A percentile compares a stretch with the other conserved stretches of the same genome.
Conservation (phyloP, 2,329 filamentous ascomycete genomes). For the Fusarium robinianum region DNA sequence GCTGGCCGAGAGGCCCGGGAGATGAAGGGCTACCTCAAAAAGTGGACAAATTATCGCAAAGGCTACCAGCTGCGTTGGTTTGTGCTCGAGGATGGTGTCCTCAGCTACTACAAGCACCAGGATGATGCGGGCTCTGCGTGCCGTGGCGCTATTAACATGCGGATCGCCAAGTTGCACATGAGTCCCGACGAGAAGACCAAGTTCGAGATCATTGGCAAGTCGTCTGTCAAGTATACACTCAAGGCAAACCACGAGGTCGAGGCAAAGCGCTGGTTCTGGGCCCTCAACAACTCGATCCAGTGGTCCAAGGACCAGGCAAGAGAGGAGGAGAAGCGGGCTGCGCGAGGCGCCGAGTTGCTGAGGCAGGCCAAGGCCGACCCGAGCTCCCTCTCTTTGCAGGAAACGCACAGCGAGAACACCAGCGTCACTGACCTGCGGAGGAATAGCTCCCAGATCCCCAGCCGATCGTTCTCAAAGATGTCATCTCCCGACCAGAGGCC, state of each 20-base stretch:
- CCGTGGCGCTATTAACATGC: slow-evolving; percentile 98
- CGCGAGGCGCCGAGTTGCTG: slow-evolving; percentile 74
- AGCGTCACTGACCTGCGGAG: slow-evolving; percentile 53
- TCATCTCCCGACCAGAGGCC: slow-evolving; percentile 40
- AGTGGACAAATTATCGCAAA: slow-evolving; percentile 98
- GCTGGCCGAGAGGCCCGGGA: slow-evolving; percentile 87
- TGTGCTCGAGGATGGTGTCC: slow-evolving; percentile 92
- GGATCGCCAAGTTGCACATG: slow-evolving; percentile 93
- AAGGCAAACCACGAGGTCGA: slow-evolving; percentile 98
- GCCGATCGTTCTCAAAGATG: slow-evolving; percentile 37
- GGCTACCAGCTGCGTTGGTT: slow-evolving; percentile 98
- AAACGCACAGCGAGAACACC: slow-evolving; percentile 56
- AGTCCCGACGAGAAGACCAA: slow-evolving; percentile 96
- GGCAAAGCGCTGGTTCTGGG: slow-evolving; percentile 99
- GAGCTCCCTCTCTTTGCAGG: slow-evolving; percentile 52
- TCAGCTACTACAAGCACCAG: slow-evolving; percentile 99
- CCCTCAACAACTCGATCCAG: slow-evolving; percentile 97
- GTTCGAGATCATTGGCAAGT: slow-evolving; percentile 97
- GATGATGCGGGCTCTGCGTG: slow-evolving; percentile 96
- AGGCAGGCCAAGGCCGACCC: slow-evolving; percentile 81
- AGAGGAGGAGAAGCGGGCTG: slow-evolving; percentile 79
- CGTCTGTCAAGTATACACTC: slow-evolving; percentile 96
- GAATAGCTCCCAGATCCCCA: slow-evolving; percentile 51
- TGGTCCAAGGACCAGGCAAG: slow-evolving; percentile 97
- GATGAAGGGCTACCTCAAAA: slow-evolving; percentile 98